Base-by-base conservation (phyloP, 2,329 filamentous ascomycete genomes). In the Diaporthe helianthi region DNA sequence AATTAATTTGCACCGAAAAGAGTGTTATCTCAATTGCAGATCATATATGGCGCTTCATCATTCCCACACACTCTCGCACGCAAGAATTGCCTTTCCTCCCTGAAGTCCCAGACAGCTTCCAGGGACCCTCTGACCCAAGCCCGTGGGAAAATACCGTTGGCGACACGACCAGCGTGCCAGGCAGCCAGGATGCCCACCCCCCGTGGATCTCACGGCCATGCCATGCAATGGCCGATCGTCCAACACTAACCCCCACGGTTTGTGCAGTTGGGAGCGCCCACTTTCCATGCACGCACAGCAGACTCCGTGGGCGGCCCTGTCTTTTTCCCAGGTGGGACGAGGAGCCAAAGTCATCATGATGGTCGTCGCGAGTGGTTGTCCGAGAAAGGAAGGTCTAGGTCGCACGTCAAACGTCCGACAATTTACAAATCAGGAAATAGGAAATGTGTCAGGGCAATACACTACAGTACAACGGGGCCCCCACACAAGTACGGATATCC, bases 311-410 rank as follows among this genome's bases (percentile, higher is more conserved):
- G 54, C 6, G 17, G 33, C 53, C 36, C 36, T 22, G 44, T 26
- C 3, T 8, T 7, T 15, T 15, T 8, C 26, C 51, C 51, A 53
- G 51, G 26, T 17, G 36, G 36, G 36, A 15, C 13, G 22, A n/a
- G 53, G 54, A 26, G 58, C 41, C 41, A n/a, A 61, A 49, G 58
- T 33, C 41, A 49, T n/a, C n/a, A n/a, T n/a, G n/a, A n/a, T 4
- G 58, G 58, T 24, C 44, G 58, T 36, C 58, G 44, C 44, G 44
- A 38, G 3, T 17, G 41, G 26, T n/a, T n/a, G 13, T 36, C 58
- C 58, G 12, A 49, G 58, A 63, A 49, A 36, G 58, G 58, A 63
- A 63, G 58, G 58, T 63, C 58, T 15, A 63, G n/a, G n/a, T 33
- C 24, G 22, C 8, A 24, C 26, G 36, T 63, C 58, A 63, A 24